Percentiles rank a stretch among this genome's conserved stretches.
These are phyloP conservation scores for Fusarium virguliforme DNA, from an alignment of 2,329 filamentous ascomycete species.

Conservation along the genomic window DNA sequence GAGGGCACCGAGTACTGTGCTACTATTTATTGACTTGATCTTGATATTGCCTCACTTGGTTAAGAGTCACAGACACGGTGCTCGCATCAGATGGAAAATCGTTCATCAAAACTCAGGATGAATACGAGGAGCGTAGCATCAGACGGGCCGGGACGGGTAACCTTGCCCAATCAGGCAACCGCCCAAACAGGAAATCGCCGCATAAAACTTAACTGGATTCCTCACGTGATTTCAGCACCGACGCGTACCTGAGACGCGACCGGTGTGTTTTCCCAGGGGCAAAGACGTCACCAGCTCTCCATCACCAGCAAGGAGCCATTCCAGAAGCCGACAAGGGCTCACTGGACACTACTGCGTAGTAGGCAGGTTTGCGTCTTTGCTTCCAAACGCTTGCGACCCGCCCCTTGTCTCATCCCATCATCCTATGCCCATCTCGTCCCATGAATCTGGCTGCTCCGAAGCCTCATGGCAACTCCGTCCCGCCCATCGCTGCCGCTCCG, in stretches of 20 bases:
- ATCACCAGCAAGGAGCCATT: conserved; percentile 38
- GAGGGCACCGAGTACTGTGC: background rate
- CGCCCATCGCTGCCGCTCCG: conserved; percentile 52
- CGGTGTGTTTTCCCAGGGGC: conserved; percentile 30
- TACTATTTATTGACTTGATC: background rate
- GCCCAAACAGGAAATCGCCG: conserved; percentile 24
- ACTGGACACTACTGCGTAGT: conserved; percentile 21
- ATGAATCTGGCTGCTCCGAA: conserved; percentile 30
- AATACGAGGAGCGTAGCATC: conserved; percentile 9
- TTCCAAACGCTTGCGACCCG: conserved; percentile 31
- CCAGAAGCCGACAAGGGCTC: conserved; percentile 38
- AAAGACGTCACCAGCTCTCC: conserved; percentile 44
- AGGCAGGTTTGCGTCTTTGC: conserved; percentile 31
- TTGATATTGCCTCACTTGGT: conserved; percentile 2
- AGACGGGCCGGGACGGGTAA: background rate
- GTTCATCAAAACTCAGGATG: background rate
- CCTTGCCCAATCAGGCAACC: conserved; percentile 25
- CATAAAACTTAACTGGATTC: conserved; percentile 16
- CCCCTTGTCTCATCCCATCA: conserved; percentile 25
- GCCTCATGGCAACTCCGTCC: conserved; percentile 53
- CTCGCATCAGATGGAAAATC: background rate
- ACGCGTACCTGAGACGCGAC: conserved; percentile 43
- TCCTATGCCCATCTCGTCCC: conserved; percentile 35
- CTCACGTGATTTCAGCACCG: conserved; percentile 31
- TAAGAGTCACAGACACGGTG: background rate